Conservation (phyloP, 176 grass and related monocot species). For the Zoysia japonica region DNA sequence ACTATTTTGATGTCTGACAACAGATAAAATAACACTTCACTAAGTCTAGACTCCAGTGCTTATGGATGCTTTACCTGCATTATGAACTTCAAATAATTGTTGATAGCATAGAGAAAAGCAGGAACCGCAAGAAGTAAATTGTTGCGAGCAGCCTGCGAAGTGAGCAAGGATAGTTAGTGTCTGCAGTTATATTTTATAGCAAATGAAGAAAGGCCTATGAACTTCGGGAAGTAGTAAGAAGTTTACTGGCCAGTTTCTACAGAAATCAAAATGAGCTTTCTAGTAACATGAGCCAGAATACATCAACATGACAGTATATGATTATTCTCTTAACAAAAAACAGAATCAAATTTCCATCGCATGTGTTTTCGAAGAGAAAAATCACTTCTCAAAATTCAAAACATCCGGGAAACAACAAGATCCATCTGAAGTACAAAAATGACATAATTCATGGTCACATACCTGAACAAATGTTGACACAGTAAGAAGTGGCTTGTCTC, state of each 20-base stretch:
- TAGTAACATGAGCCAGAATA: background rate
- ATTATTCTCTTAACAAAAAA: slow-evolving; percentile 18
- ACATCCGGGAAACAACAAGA: slow-evolving; percentile 1
- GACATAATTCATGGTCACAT: slow-evolving; percentile 17
- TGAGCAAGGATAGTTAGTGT: slow-evolving; percentile 39
- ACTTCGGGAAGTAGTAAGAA: no score
- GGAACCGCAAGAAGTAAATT: slow-evolving; percentile 93
- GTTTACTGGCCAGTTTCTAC: background rate
- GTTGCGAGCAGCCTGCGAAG: slow-evolving; percentile 76
- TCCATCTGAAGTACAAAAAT: slow-evolving; percentile 15
- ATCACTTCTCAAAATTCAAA: slow-evolving; percentile 1
- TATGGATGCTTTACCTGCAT: slow-evolving; percentile 77
- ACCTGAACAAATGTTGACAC: slow-evolving; percentile 84
- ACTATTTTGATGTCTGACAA: slow-evolving; percentile 9
- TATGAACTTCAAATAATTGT: slow-evolving; percentile 97
- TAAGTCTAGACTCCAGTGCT: background rate
- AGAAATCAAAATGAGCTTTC: slow-evolving; percentile 23
- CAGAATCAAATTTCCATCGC: slow-evolving; percentile 15
- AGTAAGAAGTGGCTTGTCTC: slow-evolving; percentile 77
- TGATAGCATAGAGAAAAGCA: slow-evolving; percentile 98
- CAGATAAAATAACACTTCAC: background rate
- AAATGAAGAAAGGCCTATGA: no score
- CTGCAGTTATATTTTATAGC: no score
- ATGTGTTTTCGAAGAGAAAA: background rate
- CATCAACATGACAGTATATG: slow-evolving; percentile 33